Evolutionary conservation across 2,329 filamentous ascomycete genomes (phyloP).

Genomic region (Cryphonectria nitschkei): DNA sequence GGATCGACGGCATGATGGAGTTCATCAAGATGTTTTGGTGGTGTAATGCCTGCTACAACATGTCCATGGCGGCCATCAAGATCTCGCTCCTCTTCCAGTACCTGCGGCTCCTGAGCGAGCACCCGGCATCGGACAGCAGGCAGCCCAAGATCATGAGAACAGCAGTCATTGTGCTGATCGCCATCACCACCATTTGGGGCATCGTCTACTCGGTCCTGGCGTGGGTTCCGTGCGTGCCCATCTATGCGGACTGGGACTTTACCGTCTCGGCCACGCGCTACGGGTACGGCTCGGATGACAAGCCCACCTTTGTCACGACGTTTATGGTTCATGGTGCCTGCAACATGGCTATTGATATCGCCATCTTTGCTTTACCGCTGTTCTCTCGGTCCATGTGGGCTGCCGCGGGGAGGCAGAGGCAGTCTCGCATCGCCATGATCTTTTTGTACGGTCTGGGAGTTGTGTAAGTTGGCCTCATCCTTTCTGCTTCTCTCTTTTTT

Average conservation of each 20-base stretch:
- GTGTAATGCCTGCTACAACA: constrained; percentile 33
- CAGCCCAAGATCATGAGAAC: constrained; percentile 30
- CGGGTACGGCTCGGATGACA: constrained; percentile 21
- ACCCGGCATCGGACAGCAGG: constrained; percentile 26
- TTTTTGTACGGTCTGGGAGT: constrained; percentile 20
- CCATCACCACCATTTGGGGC: constrained; percentile 32
- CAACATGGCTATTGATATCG: constrained; percentile 25
- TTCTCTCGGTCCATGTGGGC: constrained; percentile 26
- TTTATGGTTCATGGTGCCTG: constrained; percentile 25
- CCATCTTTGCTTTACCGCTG: constrained; percentile 22
- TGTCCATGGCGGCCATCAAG: constrained; percentile 33
- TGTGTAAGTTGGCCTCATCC: constrained; percentile 27
- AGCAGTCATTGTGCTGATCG: constrained; percentile 28
- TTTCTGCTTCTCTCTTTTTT: not conserved
- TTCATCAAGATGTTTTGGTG: constrained; percentile 28
- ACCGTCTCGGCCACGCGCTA: constrained; percentile 12
- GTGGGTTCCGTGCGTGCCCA: constrained; percentile 33
- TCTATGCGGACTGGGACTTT: constrained; percentile 32
- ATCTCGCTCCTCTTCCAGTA: constrained; percentile 35
- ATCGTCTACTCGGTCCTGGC: constrained; percentile 31
- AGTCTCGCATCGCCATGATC: constrained; percentile 21
- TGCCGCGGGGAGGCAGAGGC: constrained; percentile 12
- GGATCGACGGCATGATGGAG: constrained; percentile 15
- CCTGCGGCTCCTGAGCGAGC: constrained; percentile 32
- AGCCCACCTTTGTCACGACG: constrained; percentile 5